Evolutionary conservation across 2,329 filamentous ascomycete genomes (phyloP).

Genomic region (Emergomyces africanus): DNA sequence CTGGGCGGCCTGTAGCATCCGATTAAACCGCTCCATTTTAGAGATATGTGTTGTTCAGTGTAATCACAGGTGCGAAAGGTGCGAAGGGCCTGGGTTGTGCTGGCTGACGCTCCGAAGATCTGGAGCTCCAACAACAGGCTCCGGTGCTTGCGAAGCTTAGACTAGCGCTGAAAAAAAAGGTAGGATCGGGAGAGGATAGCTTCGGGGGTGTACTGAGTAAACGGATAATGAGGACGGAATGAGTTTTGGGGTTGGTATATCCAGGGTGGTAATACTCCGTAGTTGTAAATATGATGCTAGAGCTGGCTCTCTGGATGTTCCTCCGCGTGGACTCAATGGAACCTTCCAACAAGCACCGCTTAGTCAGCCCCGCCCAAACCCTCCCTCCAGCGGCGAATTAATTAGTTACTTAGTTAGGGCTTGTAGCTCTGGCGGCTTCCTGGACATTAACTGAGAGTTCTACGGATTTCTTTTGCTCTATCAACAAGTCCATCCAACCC

Average conservation of each 20-base stretch:
- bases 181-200: background rate
- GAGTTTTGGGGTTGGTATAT: background rate
- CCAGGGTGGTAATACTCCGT: too few relatives aligned
- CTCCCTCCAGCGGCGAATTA: background rate
- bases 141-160: background rate
- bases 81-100: background rate
- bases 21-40: constrained; percentile 81
- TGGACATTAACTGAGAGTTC: background rate
- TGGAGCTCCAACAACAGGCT: background rate
- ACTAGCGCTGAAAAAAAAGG: background rate
- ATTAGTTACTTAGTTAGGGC: background rate
- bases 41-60: background rate
- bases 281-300: too few relatives aligned
- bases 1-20: constrained; percentile 66
- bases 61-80: background rate
- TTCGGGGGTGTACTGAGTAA: background rate
- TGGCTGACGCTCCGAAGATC: background rate
- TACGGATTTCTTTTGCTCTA: background rate
- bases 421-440: background rate
- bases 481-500: background rate
- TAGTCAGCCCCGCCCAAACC: background rate
- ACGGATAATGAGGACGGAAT: background rate
- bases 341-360: background rate
- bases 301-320: too few relatives aligned
- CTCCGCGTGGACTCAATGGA: background rate